A percentile compares a stretch with the other conserved stretches of the same genome.
Conservation (phyloP, 768 basidiomycete species). For the Multifurca ochricompacta region DNA sequence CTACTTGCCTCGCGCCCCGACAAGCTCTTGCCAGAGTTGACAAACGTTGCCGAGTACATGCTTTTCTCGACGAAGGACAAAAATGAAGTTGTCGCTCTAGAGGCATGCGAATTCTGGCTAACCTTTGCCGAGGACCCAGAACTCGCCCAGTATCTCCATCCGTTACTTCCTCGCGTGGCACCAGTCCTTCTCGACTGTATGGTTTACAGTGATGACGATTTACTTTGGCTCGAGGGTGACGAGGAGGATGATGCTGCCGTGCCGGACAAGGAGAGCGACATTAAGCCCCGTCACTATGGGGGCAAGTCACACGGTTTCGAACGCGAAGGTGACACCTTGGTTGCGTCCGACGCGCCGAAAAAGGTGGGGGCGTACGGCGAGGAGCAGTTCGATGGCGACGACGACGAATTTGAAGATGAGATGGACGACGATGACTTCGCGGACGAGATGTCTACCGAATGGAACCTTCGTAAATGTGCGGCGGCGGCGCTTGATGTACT, state of each 20-base stretch:
- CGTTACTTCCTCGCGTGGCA: conserved; percentile 83
- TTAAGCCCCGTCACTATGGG: conserved; percentile 92
- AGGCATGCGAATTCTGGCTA: conserved; percentile 99
- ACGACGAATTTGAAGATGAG: conserved; percentile 67
- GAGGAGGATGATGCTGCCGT: conserved; percentile 78
- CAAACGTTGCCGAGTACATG: conserved; percentile 97
- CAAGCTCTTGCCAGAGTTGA: conserved; percentile 94
- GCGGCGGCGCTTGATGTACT: conserved; percentile 96
- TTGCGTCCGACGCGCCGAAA: conserved; percentile 24
- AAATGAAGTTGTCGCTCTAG: conserved; percentile 92
- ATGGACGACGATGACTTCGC: conserved; percentile 88
- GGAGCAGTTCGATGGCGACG: conserved; percentile 76
- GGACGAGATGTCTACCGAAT: conserved; percentile 95
- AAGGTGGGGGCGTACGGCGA: conserved; percentile 63
- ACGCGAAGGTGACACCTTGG: conserved; percentile 41
- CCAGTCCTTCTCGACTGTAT: conserved; percentile 96
- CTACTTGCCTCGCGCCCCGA: conserved; percentile 90
- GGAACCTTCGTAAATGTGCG: conserved; percentile 97
- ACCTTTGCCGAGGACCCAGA: conserved; percentile 96
- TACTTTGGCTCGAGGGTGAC: conserved; percentile 91
- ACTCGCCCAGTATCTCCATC: conserved; percentile 73
- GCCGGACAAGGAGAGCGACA: conserved; percentile 91
- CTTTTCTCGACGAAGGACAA: conserved; percentile 96
- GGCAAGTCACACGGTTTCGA: conserved; percentile 80
- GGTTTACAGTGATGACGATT: conserved; percentile 93